phyloP scores from a whole-genome alignment of 2,329 filamentous ascomycete genomes.

The Harringtonia lauricola region DNA sequence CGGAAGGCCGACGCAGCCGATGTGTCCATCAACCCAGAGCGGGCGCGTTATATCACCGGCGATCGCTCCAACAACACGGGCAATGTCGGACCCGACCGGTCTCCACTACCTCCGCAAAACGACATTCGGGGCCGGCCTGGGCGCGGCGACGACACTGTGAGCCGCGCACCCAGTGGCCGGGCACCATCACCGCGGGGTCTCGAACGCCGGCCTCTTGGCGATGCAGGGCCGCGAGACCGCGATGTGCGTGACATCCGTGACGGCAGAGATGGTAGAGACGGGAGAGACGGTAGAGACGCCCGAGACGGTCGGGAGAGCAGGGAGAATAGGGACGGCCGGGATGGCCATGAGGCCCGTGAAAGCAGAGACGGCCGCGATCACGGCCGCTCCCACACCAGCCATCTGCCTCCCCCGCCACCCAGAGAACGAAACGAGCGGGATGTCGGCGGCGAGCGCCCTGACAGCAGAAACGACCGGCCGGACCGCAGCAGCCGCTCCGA shows the following conservation, averaged over 20 bases:
- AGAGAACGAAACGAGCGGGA: neutral
- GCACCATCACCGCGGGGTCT: conserved; percentile 32
- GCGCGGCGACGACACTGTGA: conserved; percentile 34
- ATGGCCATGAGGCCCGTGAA: conserved; percentile 27
- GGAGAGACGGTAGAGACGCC: conserved; percentile 17
- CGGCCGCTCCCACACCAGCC: conserved; percentile 6
- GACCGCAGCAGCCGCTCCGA: conserved; percentile 4
- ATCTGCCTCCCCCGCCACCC: neutral
- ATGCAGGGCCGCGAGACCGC: no score
- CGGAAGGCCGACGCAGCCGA: conserved; percentile 21
- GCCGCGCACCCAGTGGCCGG: conserved; percentile 19
- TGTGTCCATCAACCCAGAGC: conserved; percentile 43
- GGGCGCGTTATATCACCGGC: conserved; percentile 36
- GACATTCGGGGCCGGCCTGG: conserved; percentile 18
- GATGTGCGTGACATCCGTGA: no score
- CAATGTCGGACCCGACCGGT: no score
- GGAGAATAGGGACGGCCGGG: conserved; percentile 32
- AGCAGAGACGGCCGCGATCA: conserved; percentile 33
- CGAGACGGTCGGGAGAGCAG: conserved; percentile 6
- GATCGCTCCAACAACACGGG: conserved; percentile 21
- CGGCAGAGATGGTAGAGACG: conserved; percentile 21
- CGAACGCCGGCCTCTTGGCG: neutral
- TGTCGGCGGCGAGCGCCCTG: neutral
- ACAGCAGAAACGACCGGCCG: conserved; percentile 22
- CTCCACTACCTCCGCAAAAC: no score